Percentiles rank a stretch among this genome's conserved stretches.
Conservation (phyloP, 2,329 filamentous ascomycete species). For the Mariannaea elegans region DNA sequence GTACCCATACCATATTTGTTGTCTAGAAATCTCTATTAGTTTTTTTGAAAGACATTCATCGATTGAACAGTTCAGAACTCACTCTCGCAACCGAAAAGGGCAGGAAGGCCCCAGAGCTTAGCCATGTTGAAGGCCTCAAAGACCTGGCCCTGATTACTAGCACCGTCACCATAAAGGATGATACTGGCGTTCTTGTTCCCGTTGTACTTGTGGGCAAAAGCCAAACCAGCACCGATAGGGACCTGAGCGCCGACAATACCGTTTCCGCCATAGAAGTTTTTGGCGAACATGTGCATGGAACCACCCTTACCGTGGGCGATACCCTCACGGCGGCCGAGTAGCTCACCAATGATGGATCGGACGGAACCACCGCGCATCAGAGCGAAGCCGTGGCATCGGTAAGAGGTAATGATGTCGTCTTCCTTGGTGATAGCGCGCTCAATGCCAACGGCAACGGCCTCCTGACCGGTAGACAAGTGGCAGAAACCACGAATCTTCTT, state of each 20-base stretch:
- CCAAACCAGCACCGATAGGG: slow-evolving; percentile 93
- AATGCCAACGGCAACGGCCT: slow-evolving; percentile 96
- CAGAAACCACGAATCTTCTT: slow-evolving; percentile 99
- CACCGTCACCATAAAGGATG: slow-evolving; percentile 96
- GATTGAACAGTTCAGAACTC: slow-evolving; percentile 51
- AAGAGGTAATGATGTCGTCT: slow-evolving; percentile 96
- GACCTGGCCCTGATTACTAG: slow-evolving; percentile 98
- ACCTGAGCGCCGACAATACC: slow-evolving; percentile 99
- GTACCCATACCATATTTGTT: slow-evolving; percentile 99
- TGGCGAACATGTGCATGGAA: slow-evolving; percentile 99
- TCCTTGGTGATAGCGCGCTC: slow-evolving; percentile 92
- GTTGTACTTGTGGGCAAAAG: slow-evolving; percentile 96
- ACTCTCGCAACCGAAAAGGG: slow-evolving; percentile 99
- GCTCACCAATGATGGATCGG: slow-evolving; percentile 93
- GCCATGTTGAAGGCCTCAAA: slow-evolving; percentile 99
- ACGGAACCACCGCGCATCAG: slow-evolving; percentile 93
- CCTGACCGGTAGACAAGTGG: slow-evolving; percentile 96
- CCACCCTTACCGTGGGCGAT: slow-evolving; percentile 99
- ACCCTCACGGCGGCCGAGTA: slow-evolving; percentile 93
- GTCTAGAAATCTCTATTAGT: slow-evolving; percentile 65
- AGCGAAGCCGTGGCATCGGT: slow-evolving; percentile 98
- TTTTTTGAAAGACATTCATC: background rate
- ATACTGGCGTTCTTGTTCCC: slow-evolving; percentile 86
- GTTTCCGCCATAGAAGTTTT: slow-evolving; percentile 98
- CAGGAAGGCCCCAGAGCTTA: slow-evolving; percentile 96